A percentile compares a stretch with the other conserved stretches of the same genome.
Conservation (phyloP, 768 basidiomycete genomes). For the Coprinopsis sp. region DNA sequence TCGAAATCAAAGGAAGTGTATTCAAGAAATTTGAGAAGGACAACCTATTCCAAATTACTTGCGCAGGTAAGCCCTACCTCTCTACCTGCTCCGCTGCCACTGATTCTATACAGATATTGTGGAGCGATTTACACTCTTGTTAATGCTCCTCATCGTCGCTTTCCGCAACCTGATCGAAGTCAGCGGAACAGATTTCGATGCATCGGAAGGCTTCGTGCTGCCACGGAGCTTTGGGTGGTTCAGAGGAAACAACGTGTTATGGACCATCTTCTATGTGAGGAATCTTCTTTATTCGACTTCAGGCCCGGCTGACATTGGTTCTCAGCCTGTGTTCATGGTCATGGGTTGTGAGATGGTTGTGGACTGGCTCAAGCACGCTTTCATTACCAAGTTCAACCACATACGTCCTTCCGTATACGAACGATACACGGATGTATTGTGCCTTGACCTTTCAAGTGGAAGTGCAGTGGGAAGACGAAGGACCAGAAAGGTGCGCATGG, state of each 20-base stretch:
- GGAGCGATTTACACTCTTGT: constrained; percentile 85
- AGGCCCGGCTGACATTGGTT: neutral
- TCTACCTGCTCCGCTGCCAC: neutral
- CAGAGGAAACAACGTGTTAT: constrained; percentile 69
- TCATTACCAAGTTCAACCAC: constrained; percentile 99
- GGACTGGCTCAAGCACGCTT: constrained; percentile 99
- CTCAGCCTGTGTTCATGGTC: constrained; percentile 87
- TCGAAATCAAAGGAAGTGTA: constrained; percentile 98
- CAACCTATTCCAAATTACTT: constrained; percentile 96
- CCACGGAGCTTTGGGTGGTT: constrained; percentile 86
- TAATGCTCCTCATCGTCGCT: constrained; percentile 90
- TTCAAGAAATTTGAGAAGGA: constrained; percentile 99
- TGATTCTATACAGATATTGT: constrained; percentile 75
- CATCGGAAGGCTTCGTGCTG: constrained; percentile 64
- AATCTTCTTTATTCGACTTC: neutral
- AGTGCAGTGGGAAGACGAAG: constrained; percentile 64
- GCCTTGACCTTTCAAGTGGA: constrained; percentile 83
- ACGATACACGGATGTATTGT: constrained; percentile 91
- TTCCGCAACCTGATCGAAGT: constrained; percentile 94
- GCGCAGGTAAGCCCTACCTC: constrained; percentile 62
- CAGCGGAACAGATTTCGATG: constrained; percentile 83
- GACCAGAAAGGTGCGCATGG: constrained; percentile 56
- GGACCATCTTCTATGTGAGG: constrained; percentile 87
- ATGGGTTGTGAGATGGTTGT: constrained; percentile 89
- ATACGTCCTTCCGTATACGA: constrained; percentile 94